phyloP scores from a whole-genome alignment of 805 yeast species.

The Ascoidea asiatica region DNA sequence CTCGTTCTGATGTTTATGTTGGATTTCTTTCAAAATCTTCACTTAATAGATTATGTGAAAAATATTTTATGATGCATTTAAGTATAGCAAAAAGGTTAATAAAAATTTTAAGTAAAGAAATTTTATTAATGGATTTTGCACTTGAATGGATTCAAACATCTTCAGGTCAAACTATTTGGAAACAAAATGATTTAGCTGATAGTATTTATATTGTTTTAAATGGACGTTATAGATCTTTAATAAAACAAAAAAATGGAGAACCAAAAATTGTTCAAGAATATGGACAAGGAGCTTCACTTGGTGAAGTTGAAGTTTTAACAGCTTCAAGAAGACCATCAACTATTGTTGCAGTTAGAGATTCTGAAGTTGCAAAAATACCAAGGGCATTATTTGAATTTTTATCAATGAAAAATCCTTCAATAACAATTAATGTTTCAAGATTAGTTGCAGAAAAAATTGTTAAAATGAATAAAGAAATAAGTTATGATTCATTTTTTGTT shows the following conservation, averaged over 20 bases:
- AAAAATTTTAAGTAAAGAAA: constrained; percentile 48
- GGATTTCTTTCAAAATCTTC: constrained; percentile 57
- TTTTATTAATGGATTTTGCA: constrained; percentile 75
- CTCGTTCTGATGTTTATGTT: constrained; percentile 47
- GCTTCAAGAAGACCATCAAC: constrained; percentile 58
- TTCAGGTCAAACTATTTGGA: constrained; percentile 73
- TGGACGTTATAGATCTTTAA: constrained; percentile 63
- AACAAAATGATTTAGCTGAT: constrained; percentile 78
- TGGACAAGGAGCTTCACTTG: constrained; percentile 91
- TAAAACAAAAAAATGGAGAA: constrained; percentile 9
- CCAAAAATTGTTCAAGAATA: constrained; percentile 48
- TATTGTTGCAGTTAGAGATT: constrained; percentile 78
- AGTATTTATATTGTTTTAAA: constrained; percentile 83
- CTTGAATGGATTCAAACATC: constrained; percentile 87
- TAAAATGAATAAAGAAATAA: constrained; percentile 10
- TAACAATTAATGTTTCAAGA: constrained; percentile 81
- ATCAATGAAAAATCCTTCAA: constrained; percentile 74
- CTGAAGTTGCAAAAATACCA: constrained; percentile 90
- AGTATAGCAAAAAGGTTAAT: constrained; percentile 67
- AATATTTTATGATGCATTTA: constrained; percentile 60
- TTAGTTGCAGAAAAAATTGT: constrained; percentile 56
- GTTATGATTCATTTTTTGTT: constrained; percentile 7
- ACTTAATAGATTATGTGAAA: constrained; percentile 56
- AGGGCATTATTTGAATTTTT: constrained; percentile 76
- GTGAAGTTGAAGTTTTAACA: constrained; percentile 88